phyloP scores from a whole-genome alignment of 257 asterid species.

The Galeopsis tetrahit region DNA sequence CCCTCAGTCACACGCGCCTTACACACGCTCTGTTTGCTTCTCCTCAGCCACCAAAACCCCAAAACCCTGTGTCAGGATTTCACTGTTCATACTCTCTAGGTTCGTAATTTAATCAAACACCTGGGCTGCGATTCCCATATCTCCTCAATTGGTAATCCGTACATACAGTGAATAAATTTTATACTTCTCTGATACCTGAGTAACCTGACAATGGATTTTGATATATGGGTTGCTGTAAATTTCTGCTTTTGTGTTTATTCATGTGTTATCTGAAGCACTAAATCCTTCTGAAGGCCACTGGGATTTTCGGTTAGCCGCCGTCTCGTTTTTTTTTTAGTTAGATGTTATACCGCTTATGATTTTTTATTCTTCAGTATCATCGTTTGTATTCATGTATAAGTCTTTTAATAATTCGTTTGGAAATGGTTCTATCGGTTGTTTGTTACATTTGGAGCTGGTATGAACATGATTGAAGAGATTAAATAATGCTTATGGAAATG shows the following conservation, averaged over 20 bases:
- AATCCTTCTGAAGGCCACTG: background rate
- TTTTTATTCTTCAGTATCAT: conserved; percentile 8
- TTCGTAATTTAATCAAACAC: conserved; percentile 17
- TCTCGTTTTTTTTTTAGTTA: background rate
- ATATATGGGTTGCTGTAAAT: background rate
- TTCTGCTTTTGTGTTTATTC: background rate
- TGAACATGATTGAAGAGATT: conserved; percentile 7
- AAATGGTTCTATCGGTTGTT: background rate
- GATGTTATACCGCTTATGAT: background rate
- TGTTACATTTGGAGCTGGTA: conserved; percentile 5
- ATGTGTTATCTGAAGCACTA: background rate
- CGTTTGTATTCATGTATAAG: background rate
- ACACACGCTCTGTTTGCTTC: conserved; percentile 18
- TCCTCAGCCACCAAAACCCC: conserved; percentile 45
- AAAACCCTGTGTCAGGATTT: conserved; percentile 1
- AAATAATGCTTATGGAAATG: conserved; percentile 6
- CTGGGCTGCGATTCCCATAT: conserved; percentile 28
- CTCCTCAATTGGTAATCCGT: conserved; percentile 24
- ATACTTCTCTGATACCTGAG: background rate
- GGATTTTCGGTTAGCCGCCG: background rate
- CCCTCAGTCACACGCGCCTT: conserved; percentile 35
- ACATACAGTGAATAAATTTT: background rate
- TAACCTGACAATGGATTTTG: conserved; percentile 9
- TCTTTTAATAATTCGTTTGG: background rate
- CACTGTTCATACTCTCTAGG: background rate